Evolutionary conservation across 352 stramenopile species (phyloP), one percentile per base, ranked within the genome.

Genomic region (Phytophthora pini): DNA sequence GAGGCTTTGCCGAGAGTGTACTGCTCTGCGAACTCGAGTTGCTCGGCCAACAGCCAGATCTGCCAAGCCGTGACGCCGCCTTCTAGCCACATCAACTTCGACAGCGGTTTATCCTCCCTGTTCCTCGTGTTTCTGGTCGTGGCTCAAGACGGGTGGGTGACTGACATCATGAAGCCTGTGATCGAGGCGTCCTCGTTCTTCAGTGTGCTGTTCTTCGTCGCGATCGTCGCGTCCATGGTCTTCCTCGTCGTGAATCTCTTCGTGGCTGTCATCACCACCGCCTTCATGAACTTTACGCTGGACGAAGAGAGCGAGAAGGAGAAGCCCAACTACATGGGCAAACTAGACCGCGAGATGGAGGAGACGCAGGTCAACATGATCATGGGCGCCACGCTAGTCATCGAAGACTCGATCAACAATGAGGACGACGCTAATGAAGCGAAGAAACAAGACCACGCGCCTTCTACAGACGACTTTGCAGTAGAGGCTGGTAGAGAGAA

Each of bases 161-260:
- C 68, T 1, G 82, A 92, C 50, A 92, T 92, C 56, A 94, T 94
- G 85, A 68, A 89, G 57, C 85, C 85, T 10, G 82, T 89, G 47
- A 77, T 92, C 13, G 76, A 94, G 46, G 58, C 72, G 26, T 89
- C 77, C 24, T 90, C 81, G 20, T 54, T 60, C 27, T 79, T 78
- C 10, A 89, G 79, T 27, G 57, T 83, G 24, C 48, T 80, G 7
- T 94, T 92, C 55, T 94, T 94, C 40, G 68, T 90, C 15, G 77
- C 70, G 9, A 91, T 94, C 47, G 80, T 94, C 31, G 73, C 72
- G 3, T 84, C 80, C 27, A 88, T 94, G 77, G 85, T 94, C 7
- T 92, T 94, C 41, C 76, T 94, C 12, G 85, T 92, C 40, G 82
- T 94, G 31, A 94, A 94, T 36, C 52, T 94, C 6, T 94, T 94